A percentile compares a stretch with the other conserved stretches of the same genome.
Evolutionary conservation across 2,329 filamentous ascomycete genomes (phyloP).

Genomic region (Emmonsia crescens): DNA sequence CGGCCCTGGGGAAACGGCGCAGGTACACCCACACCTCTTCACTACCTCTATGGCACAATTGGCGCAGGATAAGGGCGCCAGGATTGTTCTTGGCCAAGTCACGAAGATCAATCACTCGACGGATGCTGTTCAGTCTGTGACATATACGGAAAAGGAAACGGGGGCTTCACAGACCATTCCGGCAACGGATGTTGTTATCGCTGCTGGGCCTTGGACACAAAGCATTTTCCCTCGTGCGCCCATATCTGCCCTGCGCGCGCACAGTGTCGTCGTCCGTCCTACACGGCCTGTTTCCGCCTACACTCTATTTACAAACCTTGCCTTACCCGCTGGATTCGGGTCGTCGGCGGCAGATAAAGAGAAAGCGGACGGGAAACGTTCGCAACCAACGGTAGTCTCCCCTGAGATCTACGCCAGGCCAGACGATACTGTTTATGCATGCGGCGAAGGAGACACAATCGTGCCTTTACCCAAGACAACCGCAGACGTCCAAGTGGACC

Average conservation of each 20-base stretch:
- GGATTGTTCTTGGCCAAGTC: conserved; percentile 58
- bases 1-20: conserved; percentile 66
- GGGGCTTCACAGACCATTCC: conserved; percentile 39
- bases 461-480: conserved; percentile 66
- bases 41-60: conserved; percentile 73
- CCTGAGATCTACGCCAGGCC: conserved; percentile 93
- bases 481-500: conserved; percentile 65
- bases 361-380: conserved; percentile 20
- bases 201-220: conserved; percentile 53
- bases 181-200: conserved; percentile 50
- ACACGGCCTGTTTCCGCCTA: conserved; percentile 40
- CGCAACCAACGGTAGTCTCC: conserved; percentile 54
- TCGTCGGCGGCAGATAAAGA: conserved; percentile 39
- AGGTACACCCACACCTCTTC: conserved; percentile 88
- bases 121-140: conserved; percentile 50
- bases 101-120: conserved; percentile 51
- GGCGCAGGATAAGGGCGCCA: conserved; percentile 57
- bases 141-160: conserved; percentile 46
- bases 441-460: conserved; percentile 71
- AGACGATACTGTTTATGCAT: conserved; percentile 83
- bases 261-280: conserved; percentile 52
- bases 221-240: conserved; percentile 44
- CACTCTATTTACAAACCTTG: conserved; percentile 67
- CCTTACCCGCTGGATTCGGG: conserved; percentile 54
- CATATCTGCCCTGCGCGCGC: conserved; percentile 50